Evolutionary conservation across 345 rosid genomes (phyloP), one percentile per base, ranked within the genome.

Genomic region (Citrus inodora): DNA sequence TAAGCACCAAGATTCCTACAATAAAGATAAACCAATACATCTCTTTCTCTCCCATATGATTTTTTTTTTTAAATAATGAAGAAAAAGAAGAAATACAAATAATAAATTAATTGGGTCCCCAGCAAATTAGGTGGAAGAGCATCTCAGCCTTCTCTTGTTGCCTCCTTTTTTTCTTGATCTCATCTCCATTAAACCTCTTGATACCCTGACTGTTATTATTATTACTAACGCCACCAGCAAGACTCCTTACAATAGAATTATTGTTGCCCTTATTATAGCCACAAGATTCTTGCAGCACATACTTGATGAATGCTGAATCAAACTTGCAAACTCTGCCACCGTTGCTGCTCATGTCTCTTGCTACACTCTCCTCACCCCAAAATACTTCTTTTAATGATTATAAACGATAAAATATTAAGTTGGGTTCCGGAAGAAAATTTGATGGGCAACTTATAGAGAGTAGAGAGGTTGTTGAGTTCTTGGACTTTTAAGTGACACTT

Each of bases 51-150:
- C 4, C 5, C 17, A 13, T 46, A 46, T 13, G 51, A 13, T 46
- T 46, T 46, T 46, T 46, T 13, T 46, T 42, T 42, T 13, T 25
- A 42, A 13, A 1, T 51, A 16, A 51, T 1, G 6, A 51, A 38
- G 3, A 38, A 38, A 51, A 16, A 40, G 13, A 1, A 33, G 1
- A 24, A 16, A 35, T 24, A 27, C 37, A 28, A n/a, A 71, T 22
- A 22, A 10, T 22, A 5, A 14, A 14, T 81, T 25, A 80, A 22
- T 73, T 63, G 65, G 88, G 88, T 10, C 84, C 86, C 88, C 88
- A 86, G 56, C 74, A 79, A 27, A 86, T 71, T 60, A 86, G 16
- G 42, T 86, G 83, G 16, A 74, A 72, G 55, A 86, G 83, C 48
- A 46, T 79, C 62, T 79, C 82, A 32, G 63, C 61, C 68, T 72